These are phyloP conservation scores for Cladophialophora chaetospira DNA, from an alignment of 2,329 filamentous ascomycete genomes.

Conservation along the genomic window DNA sequence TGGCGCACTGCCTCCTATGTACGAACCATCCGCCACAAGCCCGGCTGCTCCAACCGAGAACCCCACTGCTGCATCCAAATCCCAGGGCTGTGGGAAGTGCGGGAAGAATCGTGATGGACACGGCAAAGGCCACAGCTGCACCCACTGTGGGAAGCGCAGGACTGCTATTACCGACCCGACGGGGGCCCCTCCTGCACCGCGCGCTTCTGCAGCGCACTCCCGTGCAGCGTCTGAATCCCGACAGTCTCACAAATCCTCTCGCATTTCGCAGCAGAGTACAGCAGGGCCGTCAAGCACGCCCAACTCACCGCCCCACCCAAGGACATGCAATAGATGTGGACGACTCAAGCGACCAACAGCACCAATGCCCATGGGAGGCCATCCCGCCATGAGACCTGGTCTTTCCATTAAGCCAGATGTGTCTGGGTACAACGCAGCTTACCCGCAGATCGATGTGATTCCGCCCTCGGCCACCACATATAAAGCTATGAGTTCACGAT, in stretches of 20 bases:
- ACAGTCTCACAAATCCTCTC: slow-evolving; percentile 17
- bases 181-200: neutral
- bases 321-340: slow-evolving; percentile 26
- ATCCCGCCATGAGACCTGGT: slow-evolving; percentile 20
- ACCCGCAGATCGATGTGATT: slow-evolving; percentile 29
- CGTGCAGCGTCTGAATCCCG: slow-evolving; percentile 18
- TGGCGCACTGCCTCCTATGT: slow-evolving; percentile 30
- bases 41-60: slow-evolving; percentile 7
- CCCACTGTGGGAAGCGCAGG: slow-evolving; percentile 29
- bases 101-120: slow-evolving; percentile 22
- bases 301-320: slow-evolving; percentile 8
- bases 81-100: slow-evolving; percentile 21
- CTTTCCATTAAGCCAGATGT: slow-evolving; percentile 22
- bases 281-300: slow-evolving; percentile 22
- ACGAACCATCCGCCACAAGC: slow-evolving; percentile 27
- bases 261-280: slow-evolving; percentile 17
- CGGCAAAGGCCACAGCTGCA: slow-evolving; percentile 17
- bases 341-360: slow-evolving; percentile 22
- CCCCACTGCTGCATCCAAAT: slow-evolving; percentile 2
- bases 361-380: slow-evolving; percentile 16
- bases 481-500: slow-evolving; percentile 14
- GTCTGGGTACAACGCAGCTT: slow-evolving; percentile 10
- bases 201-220: slow-evolving; percentile 2
- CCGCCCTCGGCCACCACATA: slow-evolving; percentile 26
- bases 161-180: slow-evolving; percentile 6